Evolutionary conservation across 2,329 filamentous ascomycete genomes (phyloP).

Genomic region (Xylariales sp.): DNA sequence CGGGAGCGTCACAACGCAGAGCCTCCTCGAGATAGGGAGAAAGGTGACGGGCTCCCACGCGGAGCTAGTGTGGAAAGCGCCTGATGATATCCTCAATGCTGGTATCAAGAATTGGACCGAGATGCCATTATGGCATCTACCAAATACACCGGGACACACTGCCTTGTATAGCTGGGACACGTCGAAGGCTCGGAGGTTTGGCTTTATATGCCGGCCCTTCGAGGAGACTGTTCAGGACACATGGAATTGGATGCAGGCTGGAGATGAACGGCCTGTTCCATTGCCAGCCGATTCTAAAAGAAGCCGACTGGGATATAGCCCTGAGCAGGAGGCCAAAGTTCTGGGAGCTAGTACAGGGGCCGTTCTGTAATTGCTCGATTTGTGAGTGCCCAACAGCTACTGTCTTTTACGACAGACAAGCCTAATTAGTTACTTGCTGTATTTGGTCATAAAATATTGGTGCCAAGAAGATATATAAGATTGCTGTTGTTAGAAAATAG

Average conservation of each 20-base stretch:
- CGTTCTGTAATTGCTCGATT: too few relatives aligned
- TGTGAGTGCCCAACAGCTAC: too few relatives aligned
- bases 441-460: too few relatives aligned
- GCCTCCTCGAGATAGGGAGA: constrained; percentile 3
- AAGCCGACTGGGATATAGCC: background rate
- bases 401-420: too few relatives aligned
- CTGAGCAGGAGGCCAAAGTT: background rate
- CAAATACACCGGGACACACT: background rate
- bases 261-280: background rate
- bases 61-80: constrained; percentile 4
- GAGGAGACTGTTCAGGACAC: constrained; percentile 5
- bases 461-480: too few relatives aligned
- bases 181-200: background rate
- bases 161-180: background rate
- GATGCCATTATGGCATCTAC: constrained; percentile 4
- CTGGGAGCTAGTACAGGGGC: background rate
- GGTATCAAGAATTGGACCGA: background rate
- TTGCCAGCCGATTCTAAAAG: background rate
- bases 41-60: constrained; percentile 3
- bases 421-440: too few relatives aligned
- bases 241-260: constrained; percentile 2
- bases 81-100: background rate
- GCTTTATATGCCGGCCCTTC: background rate
- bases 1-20: constrained; percentile 1
- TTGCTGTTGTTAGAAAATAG: too few relatives aligned